phyloP scores from a whole-genome alignment of 192 early-diverging fungal species.

The Irineochytrium annulatum region DNA sequence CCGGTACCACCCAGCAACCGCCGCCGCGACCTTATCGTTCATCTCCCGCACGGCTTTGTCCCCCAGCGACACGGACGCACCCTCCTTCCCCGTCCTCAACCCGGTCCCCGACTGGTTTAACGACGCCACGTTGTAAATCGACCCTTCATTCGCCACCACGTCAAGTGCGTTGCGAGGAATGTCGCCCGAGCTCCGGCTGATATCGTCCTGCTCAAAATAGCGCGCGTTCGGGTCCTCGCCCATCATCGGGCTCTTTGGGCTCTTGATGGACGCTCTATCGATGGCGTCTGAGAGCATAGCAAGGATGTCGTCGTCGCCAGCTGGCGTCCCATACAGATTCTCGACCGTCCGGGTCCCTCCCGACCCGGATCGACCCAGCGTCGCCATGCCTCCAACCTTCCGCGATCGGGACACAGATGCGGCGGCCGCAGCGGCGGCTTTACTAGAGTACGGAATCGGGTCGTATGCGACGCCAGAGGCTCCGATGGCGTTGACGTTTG shows the following conservation, averaged over 20 bases:
- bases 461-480: constrained; percentile 27
- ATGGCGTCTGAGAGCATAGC: constrained; percentile 17
- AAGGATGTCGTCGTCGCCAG: constrained; percentile 14
- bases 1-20: constrained; percentile 28
- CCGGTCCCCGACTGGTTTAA: not conserved
- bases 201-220: not conserved
- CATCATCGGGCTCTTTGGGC: not conserved
- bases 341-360: not conserved
- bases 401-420: too few species aligned
- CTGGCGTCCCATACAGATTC: not conserved
- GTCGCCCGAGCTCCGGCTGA: not conserved
- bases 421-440: not conserved
- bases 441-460: not conserved
- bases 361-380: not conserved
- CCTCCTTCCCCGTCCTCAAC: not conserved
- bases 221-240: not conserved
- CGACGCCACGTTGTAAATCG: not conserved
- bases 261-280: constrained; percentile 2
- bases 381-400: too few species aligned
- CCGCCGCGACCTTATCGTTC: constrained; percentile 20
- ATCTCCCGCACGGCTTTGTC: constrained; percentile 8
- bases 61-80: not conserved
- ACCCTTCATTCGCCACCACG: not conserved
- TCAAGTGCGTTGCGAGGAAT: not conserved
- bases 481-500: constrained; percentile 39